phyloP scores from a whole-genome alignment of 768 basidiomycete genomes.

The Chalciporus piperatus region DNA sequence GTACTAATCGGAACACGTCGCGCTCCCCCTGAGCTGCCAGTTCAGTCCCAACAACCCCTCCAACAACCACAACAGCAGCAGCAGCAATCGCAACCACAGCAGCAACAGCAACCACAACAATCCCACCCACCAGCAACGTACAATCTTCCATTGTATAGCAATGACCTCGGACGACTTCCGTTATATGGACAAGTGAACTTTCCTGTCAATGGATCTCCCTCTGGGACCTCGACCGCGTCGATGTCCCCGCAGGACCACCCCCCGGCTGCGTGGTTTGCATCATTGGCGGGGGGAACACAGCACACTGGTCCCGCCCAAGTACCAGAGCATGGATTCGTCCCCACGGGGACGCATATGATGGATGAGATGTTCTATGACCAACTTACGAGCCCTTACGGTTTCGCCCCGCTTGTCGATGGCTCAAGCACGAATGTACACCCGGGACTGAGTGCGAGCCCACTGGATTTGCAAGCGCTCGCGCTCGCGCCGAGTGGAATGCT shows the following conservation, averaged over 20 bases:
- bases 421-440: not conserved
- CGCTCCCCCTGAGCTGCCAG: constrained; percentile 14
- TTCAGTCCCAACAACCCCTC: no score
- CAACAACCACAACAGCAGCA: no score
- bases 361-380: constrained; percentile 25
- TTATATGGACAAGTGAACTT: constrained; percentile 34
- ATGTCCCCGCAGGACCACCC: not conserved
- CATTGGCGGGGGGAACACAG: constrained; percentile 3
- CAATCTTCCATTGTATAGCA: constrained; percentile 53
- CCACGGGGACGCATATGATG: constrained; percentile 12
- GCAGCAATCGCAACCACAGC: constrained; percentile 11
- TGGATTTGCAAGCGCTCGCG: constrained; percentile 15
- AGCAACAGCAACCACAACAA: not conserved
- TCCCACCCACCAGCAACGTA: constrained; percentile 19
- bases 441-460: not conserved
- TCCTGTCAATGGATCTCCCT: not conserved
- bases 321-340: constrained; percentile 3
- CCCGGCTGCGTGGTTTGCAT: constrained; percentile 21
- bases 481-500: constrained; percentile 1
- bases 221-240: not conserved
- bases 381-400: constrained; percentile 10
- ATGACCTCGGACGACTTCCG: constrained; percentile 57
- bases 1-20: constrained; percentile 35
- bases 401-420: not conserved
- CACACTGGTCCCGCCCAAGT: not conserved